Percentiles rank a stretch among this genome's conserved stretches.
Conservation (phyloP, 2,329 filamentous ascomycete species). For the Zelopaecilomyces penicillatus region DNA sequence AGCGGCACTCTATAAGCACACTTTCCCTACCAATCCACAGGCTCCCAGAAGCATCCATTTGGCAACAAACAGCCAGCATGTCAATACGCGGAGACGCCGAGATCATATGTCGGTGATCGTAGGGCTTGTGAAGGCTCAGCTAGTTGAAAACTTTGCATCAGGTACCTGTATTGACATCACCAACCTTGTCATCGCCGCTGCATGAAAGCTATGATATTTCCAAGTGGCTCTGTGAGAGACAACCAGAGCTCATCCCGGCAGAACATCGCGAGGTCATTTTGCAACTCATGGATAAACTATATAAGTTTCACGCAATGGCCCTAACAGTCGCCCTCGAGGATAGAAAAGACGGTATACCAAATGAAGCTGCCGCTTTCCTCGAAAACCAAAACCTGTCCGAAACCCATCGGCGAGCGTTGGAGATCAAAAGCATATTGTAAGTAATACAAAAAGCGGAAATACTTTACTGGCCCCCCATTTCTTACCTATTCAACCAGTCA, state of each 20-base stretch:
- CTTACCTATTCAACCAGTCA: slow-evolving; percentile 13
- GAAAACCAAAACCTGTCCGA: slow-evolving; percentile 18
- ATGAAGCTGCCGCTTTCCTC: slow-evolving; percentile 20
- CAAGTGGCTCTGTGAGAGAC: slow-evolving; percentile 19
- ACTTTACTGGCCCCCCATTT: neutral
- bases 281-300: slow-evolving; percentile 18
- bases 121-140: too few species aligned
- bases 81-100: neutral
- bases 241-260: slow-evolving; percentile 19
- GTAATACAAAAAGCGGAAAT: slow-evolving; percentile 4
- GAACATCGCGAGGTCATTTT: slow-evolving; percentile 15
- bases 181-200: slow-evolving; percentile 13
- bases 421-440: slow-evolving; percentile 24
- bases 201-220: slow-evolving; percentile 20
- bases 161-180: slow-evolving; percentile 21
- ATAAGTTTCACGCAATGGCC: slow-evolving; percentile 18
- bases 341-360: slow-evolving; percentile 18
- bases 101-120: too few species aligned
- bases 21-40: too few species aligned
- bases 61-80: neutral
- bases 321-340: slow-evolving; percentile 16
- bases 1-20: too few species aligned
- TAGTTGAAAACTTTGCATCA: neutral
- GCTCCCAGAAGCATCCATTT: too few species aligned
- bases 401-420: slow-evolving; percentile 19